phyloP scores from a whole-genome alignment of 257 asterid species.

The Nicotiana undulata region DNA sequence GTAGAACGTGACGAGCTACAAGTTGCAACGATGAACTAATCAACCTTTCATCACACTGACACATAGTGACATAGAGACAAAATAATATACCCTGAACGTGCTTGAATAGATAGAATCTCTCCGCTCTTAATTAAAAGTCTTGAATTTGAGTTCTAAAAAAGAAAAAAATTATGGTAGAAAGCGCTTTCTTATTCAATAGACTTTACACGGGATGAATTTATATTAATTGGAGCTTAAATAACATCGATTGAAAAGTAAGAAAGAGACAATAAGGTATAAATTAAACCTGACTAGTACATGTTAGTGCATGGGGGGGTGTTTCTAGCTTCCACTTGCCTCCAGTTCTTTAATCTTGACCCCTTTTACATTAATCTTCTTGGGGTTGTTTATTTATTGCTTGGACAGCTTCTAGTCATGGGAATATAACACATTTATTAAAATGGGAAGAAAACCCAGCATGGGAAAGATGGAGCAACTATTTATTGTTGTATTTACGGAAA shows the following conservation, averaged over 20 bases:
- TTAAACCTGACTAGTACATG: not conserved
- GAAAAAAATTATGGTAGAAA: too few relatives aligned
- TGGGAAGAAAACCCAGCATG: not conserved
- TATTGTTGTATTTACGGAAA: too few relatives aligned
- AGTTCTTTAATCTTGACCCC: not conserved
- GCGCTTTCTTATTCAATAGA: too few relatives aligned
- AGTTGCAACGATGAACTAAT: not conserved
- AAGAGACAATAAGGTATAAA: not conserved
- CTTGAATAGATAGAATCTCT: accelerated
- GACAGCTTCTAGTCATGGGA: not conserved
- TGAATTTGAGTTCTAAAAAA: too few relatives aligned
- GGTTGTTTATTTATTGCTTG: not conserved
- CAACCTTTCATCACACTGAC: not conserved
- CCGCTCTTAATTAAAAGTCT: too few relatives aligned
- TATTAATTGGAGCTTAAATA: too few relatives aligned
- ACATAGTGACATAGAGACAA: not conserved
- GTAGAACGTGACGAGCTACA: not conserved
- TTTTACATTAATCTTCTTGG: not conserved
- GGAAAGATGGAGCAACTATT: too few relatives aligned
- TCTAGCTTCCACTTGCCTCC: too few relatives aligned
- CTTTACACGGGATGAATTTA: too few relatives aligned
- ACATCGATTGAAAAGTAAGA: too few relatives aligned
- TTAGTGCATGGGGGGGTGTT: not conserved
- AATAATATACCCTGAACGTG: too few relatives aligned
- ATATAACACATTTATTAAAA: not conserved